Base-by-base conservation (phyloP, 2,329 filamentous ascomycete genomes). In the Diaporthe citri region DNA sequence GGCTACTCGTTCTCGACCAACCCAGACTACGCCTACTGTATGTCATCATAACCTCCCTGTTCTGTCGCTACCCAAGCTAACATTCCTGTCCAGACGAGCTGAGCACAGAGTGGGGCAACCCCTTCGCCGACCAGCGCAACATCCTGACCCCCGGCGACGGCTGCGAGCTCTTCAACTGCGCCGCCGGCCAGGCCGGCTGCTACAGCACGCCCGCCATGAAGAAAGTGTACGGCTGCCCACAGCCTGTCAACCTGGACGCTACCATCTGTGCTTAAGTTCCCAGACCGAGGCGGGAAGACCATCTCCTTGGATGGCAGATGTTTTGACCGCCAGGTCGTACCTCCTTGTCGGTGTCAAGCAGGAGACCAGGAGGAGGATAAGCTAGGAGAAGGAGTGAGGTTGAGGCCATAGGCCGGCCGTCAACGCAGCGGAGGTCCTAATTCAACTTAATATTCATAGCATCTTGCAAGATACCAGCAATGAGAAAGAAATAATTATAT, bases 71-170 rank as follows among this genome's bases (percentile, higher is more conserved):
- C 34, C 22, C 20, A 6, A 56, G 25, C 41, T 71, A 66, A 72
- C 76, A 43, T 41, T 66, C 7, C 52, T n/a, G n/a, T 74, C 9
- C 41, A 85, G 84, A 86, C 64, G 84, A 85, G 76, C 71, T 85
- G 25, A 86, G 81, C 84, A 81, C 83, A 43, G 75, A 84, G 77
- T 85, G 64, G 36, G 85, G 85, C 39, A 86, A 86, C 81, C 85
- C 85, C 73, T 86, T 86, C 64, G 82, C 81, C 51, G 74, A 75
- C 72, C 76, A 79, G 69, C 82, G 79, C 77, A 86, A 86, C 78
- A 81, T 77, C 66, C 74, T 86, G 74, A 82, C 77, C 59, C 81
- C 85, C 2, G 84, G 84, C 28, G 72, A 74, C 0, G 84, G 84
- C 55, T 86, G 85, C 78, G 62, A 83, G 77, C 17, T 76, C 6